These are phyloP conservation scores for Tritrichomonas foetus DNA, from an alignment of 208 protist species.

Conservation along the genomic window DNA sequence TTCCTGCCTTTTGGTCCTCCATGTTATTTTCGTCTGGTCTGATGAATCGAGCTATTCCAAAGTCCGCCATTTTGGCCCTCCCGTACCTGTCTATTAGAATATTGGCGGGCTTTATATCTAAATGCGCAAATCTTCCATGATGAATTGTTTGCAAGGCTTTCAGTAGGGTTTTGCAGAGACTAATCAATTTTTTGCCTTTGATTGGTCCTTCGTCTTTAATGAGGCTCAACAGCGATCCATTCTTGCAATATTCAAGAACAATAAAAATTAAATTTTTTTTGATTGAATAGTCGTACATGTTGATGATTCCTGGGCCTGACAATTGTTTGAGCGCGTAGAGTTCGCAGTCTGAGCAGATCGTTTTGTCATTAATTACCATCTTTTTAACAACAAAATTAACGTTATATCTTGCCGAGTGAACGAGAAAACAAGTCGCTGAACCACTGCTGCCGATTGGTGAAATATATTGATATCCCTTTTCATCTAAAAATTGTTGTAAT, in stretches of 20 bases:
- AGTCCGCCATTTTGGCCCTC: constrained; percentile 96
- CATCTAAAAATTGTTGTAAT: too few relatives aligned
- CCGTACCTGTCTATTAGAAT: constrained; percentile 62
- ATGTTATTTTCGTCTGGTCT: background rate
- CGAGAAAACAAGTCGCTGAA: too few relatives aligned
- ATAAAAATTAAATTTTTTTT: background rate
- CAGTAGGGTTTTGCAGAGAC: background rate
- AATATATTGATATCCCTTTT: too few relatives aligned
- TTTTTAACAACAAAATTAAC: too few relatives aligned
- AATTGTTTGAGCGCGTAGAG: too few relatives aligned
- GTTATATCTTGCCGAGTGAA: too few relatives aligned
- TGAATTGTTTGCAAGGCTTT: background rate
- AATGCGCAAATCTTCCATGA: background rate
- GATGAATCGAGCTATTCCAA: constrained; percentile 65
- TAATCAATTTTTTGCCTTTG: background rate
- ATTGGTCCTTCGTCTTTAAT: background rate
- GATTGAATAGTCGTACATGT: background rate
- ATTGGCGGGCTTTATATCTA: constrained; percentile 62
- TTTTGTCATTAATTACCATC: too few relatives aligned
- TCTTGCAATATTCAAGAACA: background rate
- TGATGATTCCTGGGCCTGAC: background rate
- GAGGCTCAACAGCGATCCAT: background rate
- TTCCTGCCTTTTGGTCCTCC: background rate
- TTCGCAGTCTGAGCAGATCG: too few relatives aligned
- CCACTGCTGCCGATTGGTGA: too few relatives aligned